Conservation (phyloP, 257 asterid genomes). For the Nyctanthes arbortristis region DNA sequence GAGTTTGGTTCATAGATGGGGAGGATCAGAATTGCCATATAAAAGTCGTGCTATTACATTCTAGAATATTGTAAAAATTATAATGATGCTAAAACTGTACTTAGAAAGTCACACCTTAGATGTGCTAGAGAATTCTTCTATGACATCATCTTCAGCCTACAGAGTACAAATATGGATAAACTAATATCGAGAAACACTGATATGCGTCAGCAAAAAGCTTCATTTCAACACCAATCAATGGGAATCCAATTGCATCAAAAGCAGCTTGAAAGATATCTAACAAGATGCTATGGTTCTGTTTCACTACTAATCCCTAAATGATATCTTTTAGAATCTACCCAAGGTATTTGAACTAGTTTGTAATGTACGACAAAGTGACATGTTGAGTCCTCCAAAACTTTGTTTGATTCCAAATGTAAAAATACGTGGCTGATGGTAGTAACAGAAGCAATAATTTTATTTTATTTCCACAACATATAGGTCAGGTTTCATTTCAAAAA, state of each 20-base stretch:
- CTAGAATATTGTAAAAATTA: neutral
- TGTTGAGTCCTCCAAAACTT: neutral
- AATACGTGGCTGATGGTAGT: neutral
- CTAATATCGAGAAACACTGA: neutral
- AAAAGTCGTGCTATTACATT: neutral
- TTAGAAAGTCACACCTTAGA: conserved; percentile 49
- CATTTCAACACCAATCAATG: neutral
- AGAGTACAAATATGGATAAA: conserved; percentile 19
- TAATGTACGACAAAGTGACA: neutral
- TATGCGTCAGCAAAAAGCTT: neutral
- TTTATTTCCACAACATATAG: neutral
- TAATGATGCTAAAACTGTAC: conserved; percentile 11
- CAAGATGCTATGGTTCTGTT: neutral
- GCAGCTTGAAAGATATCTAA: neutral
- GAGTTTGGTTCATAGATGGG: neutral
- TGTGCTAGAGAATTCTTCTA: conserved; percentile 64
- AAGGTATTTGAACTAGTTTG: neutral
- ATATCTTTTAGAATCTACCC: neutral
- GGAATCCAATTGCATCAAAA: neutral
- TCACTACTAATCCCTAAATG: neutral
- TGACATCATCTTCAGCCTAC: conserved; percentile 60
- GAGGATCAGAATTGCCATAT: neutral
- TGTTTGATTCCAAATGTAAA: neutral
- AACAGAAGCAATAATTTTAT: neutral
- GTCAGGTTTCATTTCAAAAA: neutral